Evolutionary conservation across 2,329 filamentous ascomycete genomes (phyloP).

Genomic region (Leptoxyphium fumago): DNA sequence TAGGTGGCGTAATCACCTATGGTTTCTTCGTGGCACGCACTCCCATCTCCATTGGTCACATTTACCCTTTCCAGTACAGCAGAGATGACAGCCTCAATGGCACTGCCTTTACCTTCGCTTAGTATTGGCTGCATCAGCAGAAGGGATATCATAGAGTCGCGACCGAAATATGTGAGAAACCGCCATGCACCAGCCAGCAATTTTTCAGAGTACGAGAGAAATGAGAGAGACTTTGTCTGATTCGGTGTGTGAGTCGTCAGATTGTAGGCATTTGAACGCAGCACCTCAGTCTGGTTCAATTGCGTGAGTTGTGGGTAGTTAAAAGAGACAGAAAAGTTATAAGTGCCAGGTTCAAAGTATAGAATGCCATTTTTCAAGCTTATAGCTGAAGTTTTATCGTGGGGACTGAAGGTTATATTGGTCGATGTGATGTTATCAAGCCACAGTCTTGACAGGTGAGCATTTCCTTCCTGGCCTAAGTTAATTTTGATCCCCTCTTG

Average conservation of each 20-base stretch:
- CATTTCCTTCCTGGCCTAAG: constrained; percentile 27
- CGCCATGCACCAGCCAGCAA: constrained; percentile 50
- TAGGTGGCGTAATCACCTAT: constrained; percentile 52
- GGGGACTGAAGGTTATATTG: constrained; percentile 33
- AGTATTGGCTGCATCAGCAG: constrained; percentile 44
- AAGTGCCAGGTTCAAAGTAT: constrained; percentile 38
- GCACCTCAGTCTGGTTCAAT: constrained; percentile 33
- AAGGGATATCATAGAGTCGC: constrained; percentile 48
- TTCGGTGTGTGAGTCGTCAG: constrained; percentile 33
- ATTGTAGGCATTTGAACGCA: constrained; percentile 33
- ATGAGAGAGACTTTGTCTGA: constrained; percentile 41
- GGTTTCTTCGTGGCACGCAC: constrained; percentile 49
- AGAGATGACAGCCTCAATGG: constrained; percentile 46
- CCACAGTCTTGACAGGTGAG: constrained; percentile 39
- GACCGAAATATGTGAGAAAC: constrained; percentile 52
- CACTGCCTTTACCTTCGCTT: constrained; percentile 38
- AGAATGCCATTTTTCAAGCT: constrained; percentile 29
- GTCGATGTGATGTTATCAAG: constrained; percentile 47
- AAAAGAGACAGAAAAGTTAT: constrained; percentile 43
- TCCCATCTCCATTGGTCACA: constrained; percentile 36
- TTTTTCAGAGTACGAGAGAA: constrained; percentile 49
- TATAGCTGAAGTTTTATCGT: constrained; percentile 18
- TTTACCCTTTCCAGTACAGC: constrained; percentile 48
- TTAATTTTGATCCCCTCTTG: constrained; percentile 39
- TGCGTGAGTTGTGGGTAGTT: constrained; percentile 49